Base-by-base conservation (phyloP, 208 protist genomes). In the Leptomonas pyrrhocoris region DNA sequence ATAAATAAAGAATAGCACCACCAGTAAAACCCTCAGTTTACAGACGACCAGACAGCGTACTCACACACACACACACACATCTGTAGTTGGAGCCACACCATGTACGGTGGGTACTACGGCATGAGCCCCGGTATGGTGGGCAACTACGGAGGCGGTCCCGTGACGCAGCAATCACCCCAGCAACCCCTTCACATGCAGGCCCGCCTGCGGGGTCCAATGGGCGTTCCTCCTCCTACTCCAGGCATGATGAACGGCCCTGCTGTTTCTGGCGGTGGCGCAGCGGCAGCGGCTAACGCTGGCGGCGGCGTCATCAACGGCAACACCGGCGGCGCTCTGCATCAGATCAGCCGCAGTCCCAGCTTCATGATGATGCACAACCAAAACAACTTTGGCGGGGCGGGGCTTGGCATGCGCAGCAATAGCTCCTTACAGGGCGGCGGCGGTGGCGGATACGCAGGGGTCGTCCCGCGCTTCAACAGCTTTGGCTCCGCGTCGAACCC, bases 101-200 rank as follows among this genome's bases (percentile, higher is more conserved):
- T 77, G 74, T 69, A 74, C 69, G 68, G 67, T 12, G 69, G 73
- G 0, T 77, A 68, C 55, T 79, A 77, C 61, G 66, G 34, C 58
- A 76, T 76, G 73, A 43, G 36, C 46, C 25, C 55, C 56, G 73
- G 64, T 23, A 77, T 77, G 77, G 53, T 64, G 46, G 60, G 28
- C 66, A 38, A 23, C 57, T 74, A 53, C 45, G 62, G 61, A 2
- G 36, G 50, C 23, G 54, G 59, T 27, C 61, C 69, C 15, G 42
- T 68, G 51, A 25, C 59, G 55, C 74, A 73, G 59, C 65, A 64
- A 25, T 13, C n/a, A 25, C 73, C 46, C 28, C 66, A 65, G 36
- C 54, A 64, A 54, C 74, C 48, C 18, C 42, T 57, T 18, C 61
- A 68, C 46, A 50, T 48, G 51, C 59, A 70, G 55, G 46, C 45